phyloP scores from a whole-genome alignment of 768 basidiomycete species.

The Gymnopilus dilepis region DNA sequence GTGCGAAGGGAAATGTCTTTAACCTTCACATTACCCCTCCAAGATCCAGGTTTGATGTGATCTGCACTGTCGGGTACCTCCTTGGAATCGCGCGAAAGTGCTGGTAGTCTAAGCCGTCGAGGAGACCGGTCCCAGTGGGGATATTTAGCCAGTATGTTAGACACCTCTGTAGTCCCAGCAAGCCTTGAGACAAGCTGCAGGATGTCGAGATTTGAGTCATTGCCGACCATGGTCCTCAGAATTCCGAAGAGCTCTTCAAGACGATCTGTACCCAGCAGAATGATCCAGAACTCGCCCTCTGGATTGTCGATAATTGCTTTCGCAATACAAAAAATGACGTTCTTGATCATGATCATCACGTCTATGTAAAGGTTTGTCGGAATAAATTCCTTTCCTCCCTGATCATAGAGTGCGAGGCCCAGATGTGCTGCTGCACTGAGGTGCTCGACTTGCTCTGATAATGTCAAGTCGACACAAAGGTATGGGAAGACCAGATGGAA shows the following conservation, averaged over 20 bases:
- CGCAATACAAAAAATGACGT: slow-evolving; percentile 35
- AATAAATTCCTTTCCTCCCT: slow-evolving; percentile 27
- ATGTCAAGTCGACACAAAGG: slow-evolving; percentile 28
- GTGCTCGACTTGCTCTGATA: slow-evolving; percentile 33
- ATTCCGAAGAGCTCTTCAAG: slow-evolving; percentile 42
- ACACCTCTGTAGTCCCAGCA: slow-evolving; percentile 36
- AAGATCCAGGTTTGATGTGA: slow-evolving; percentile 42
- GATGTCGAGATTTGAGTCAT: slow-evolving; percentile 34
- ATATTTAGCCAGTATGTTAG: slow-evolving; percentile 40
- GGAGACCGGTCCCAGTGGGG: slow-evolving; percentile 45
- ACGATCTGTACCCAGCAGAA: slow-evolving; percentile 43
- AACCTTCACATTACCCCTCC: slow-evolving; percentile 37
- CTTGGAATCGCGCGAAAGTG: slow-evolving; percentile 27
- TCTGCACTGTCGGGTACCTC: slow-evolving; percentile 31
- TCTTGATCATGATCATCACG: slow-evolving; percentile 34
- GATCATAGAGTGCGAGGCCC: slow-evolving; percentile 23
- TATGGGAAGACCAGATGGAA: slow-evolving; percentile 34
- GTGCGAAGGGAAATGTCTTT: slow-evolving; percentile 31
- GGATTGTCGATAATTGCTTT: slow-evolving; percentile 39
- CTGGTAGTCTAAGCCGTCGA: slow-evolving; percentile 37
- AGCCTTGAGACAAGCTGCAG: slow-evolving; percentile 33
- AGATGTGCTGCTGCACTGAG: slow-evolving; percentile 35
- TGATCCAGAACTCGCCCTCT: slow-evolving; percentile 36
- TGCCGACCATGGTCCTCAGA: slow-evolving; percentile 39
- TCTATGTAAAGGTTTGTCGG: slow-evolving; percentile 35